Conservation (phyloP, 441 rosid genomes). For the Syzygium malaccense region DNA sequence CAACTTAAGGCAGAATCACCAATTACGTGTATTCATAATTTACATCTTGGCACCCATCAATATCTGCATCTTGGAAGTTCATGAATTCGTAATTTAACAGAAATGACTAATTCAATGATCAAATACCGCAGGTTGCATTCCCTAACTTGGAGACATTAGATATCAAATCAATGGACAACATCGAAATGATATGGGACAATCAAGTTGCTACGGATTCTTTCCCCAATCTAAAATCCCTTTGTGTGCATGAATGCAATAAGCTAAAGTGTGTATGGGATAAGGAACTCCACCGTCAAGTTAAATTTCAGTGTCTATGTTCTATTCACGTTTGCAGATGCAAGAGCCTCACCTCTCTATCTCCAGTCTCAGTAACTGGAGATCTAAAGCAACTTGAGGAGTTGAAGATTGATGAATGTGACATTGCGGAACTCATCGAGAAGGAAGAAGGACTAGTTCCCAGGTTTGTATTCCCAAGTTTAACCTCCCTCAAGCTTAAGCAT, state of each 20-base stretch:
- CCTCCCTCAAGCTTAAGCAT: background rate
- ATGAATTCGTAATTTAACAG: background rate
- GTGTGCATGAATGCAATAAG: accelerated
- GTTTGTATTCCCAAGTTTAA: background rate
- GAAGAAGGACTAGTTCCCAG: background rate
- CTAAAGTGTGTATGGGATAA: background rate
- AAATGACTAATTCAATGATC: accelerated
- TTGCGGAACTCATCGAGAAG: background rate
- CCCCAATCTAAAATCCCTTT: accelerated
- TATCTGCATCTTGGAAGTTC: background rate
- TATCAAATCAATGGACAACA: accelerated
- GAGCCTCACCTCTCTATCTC: background rate
- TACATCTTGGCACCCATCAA: background rate
- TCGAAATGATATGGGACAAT: background rate
- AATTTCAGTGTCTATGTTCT: accelerated
- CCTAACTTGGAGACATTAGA: background rate
- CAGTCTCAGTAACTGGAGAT: accelerated
- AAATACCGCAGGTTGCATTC: background rate
- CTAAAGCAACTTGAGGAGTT: background rate
- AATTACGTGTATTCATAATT: too few relatives aligned
- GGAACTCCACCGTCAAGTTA: background rate
- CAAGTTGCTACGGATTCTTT: background rate
- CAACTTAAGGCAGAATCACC: too few relatives aligned
- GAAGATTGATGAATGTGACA: background rate
- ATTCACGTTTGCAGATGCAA: accelerated